Evolutionary conservation across 2,329 filamentous ascomycete species (phyloP).

Genomic region (Cytospora chrysosperma): DNA sequence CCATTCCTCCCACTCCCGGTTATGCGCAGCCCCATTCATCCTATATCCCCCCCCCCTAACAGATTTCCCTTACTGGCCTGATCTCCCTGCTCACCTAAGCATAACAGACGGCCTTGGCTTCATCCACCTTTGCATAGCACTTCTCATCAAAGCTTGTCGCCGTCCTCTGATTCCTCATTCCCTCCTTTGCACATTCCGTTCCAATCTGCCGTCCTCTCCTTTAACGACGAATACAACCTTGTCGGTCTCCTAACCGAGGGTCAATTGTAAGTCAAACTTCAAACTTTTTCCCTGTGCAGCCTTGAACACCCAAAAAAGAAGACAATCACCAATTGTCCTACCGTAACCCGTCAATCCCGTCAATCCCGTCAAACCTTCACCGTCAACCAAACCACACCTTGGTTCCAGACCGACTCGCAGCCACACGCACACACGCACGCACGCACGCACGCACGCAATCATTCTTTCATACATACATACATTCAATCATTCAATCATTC

Average conservation of each 20-base stretch:
- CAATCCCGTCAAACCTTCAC: conserved; percentile 22
- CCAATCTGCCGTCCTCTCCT: conserved; percentile 22
- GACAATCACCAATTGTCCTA: conserved; percentile 19
- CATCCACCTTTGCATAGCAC: conserved; percentile 10
- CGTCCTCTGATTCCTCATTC: conserved; percentile 24
- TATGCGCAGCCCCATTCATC: background rate
- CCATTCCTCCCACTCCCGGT: background rate
- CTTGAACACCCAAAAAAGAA: conserved; percentile 13
- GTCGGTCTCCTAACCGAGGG: conserved; percentile 11
- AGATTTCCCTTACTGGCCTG: background rate
- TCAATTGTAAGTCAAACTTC: conserved; percentile 28
- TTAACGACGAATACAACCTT: conserved; percentile 17
- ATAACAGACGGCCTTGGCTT: conserved; percentile 7
- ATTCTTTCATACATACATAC: too few species aligned
- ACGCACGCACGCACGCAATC: too few species aligned
- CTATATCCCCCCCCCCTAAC: background rate
- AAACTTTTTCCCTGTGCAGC: conserved; percentile 17
- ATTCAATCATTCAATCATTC: background rate
- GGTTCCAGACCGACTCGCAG: conserved; percentile 7
- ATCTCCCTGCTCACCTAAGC: conserved; percentile 14
- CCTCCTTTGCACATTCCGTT: conserved; percentile 25
- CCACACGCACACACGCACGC: background rate
- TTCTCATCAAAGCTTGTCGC: conserved; percentile 19
- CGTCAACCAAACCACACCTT: conserved; percentile 7
- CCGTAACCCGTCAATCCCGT: background rate